These are phyloP conservation scores for Komagataella kurtzmanii DNA, from an alignment of 805 yeast genomes.

Conservation along the genomic window DNA sequence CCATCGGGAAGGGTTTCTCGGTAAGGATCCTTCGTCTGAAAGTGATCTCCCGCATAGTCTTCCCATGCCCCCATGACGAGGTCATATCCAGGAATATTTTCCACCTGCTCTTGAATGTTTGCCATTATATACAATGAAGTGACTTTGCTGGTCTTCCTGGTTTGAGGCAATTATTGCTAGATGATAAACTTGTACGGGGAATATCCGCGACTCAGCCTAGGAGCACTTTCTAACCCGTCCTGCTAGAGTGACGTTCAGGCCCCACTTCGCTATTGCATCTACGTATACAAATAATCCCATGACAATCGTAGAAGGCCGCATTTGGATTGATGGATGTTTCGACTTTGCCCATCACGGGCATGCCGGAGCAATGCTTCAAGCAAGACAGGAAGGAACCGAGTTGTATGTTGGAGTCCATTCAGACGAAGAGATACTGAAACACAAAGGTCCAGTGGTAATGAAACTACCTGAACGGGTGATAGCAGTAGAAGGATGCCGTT, in stretches of 20 bases:
- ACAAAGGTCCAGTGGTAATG: conserved; percentile 96
- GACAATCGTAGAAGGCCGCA: conserved; percentile 22
- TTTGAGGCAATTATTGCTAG: background rate
- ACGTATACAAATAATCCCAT: background rate
- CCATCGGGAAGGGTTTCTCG: conserved; percentile 38
- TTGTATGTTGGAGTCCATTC: conserved; percentile 83
- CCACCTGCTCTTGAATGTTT: conserved; percentile 17
- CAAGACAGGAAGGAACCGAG: conserved; percentile 67
- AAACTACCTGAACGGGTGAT: conserved; percentile 57
- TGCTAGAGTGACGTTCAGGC: too few relatives aligned
- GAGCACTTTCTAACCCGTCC: background rate
- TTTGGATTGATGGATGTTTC: conserved; percentile 98
- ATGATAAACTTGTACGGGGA: too few relatives aligned
- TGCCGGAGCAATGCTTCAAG: conserved; percentile 93
- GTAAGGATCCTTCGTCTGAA: conserved; percentile 56
- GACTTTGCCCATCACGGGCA: conserved; percentile 97
- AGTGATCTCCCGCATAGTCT: conserved; percentile 52
- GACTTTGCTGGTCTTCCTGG: background rate
- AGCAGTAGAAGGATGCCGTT: conserved; percentile 86
- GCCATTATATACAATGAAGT: background rate
- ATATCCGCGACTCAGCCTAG: background rate
- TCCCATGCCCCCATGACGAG: conserved; percentile 43
- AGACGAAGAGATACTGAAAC: conserved; percentile 69
- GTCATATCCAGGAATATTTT: conserved; percentile 46
- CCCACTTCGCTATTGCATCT: background rate